Evolutionary conservation across 73 alveolate genomes (phyloP).

Genomic region (Breviolum minutum): DNA sequence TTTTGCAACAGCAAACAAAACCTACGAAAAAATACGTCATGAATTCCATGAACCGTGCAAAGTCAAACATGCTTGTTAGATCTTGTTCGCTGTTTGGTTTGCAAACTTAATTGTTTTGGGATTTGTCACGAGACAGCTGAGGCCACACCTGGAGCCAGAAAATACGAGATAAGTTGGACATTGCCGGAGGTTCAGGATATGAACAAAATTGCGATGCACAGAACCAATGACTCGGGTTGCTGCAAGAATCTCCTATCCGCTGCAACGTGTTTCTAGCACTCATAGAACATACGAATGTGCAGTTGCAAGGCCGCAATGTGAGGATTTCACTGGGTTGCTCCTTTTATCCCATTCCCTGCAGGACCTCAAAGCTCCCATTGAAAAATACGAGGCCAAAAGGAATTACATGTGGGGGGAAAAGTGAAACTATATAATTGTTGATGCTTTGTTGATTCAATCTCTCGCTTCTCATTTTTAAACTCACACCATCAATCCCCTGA

Average conservation of each 20-base stretch:
- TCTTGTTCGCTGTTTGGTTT: too few species aligned
- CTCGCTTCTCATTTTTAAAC: neutral
- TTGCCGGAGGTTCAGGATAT: conserved; percentile 74
- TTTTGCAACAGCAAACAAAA: too few species aligned
- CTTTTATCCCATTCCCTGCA: neutral
- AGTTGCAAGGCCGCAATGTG: too few species aligned
- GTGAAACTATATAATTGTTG: neutral
- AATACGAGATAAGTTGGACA: conserved; percentile 65
- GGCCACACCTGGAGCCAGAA: conserved; percentile 89
- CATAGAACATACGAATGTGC: too few species aligned
- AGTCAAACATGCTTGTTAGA: neutral
- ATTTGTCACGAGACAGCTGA: neutral
- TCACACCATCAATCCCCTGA: neutral
- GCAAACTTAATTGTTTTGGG: too few species aligned
- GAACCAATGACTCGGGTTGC: too few species aligned
- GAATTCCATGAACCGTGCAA: neutral
- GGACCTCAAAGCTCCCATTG: conserved; percentile 68
- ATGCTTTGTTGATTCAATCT: neutral
- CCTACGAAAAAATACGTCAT: neutral
- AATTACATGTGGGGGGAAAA: neutral
- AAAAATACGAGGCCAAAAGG: conserved; percentile 47
- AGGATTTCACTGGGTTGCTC: too few species aligned
- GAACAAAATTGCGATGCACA: too few species aligned
- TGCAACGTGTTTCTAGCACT: too few species aligned
- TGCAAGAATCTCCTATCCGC: too few species aligned